These are phyloP conservation scores for Ilex aquifolium DNA, from an alignment of 257 asterid genomes.

Conservation along the genomic window DNA sequence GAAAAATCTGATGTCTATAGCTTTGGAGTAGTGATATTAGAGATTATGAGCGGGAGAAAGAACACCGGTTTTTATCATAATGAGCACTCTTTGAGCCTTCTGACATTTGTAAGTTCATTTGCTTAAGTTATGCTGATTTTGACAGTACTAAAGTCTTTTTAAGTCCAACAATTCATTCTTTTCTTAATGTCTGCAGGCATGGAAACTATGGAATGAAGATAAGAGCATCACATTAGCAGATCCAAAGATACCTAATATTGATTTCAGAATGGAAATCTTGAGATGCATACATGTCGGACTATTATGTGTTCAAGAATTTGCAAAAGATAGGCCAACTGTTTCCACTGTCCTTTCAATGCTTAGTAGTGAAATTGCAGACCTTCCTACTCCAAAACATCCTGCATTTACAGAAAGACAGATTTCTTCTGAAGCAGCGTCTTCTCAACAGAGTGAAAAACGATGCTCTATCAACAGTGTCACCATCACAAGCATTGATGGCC, in stretches of 20 bases:
- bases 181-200: slow-evolving; percentile 13
- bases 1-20: slow-evolving; percentile 49
- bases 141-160: background rate
- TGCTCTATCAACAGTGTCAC: slow-evolving; percentile 13
- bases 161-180: background rate
- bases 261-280: slow-evolving; percentile 8
- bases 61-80: slow-evolving; percentile 43
- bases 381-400: slow-evolving; percentile 21
- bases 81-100: slow-evolving; percentile 44
- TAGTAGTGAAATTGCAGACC: slow-evolving; percentile 29
- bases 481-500: slow-evolving; percentile 14
- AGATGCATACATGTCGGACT: slow-evolving; percentile 30
- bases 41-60: slow-evolving; percentile 51
- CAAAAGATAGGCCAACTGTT: slow-evolving; percentile 21
- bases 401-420: slow-evolving; percentile 11
- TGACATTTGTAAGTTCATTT: slow-evolving; percentile 43
- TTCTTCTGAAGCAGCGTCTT: background rate
- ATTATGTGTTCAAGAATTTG: slow-evolving; percentile 31
- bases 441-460: background rate
- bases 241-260: slow-evolving; percentile 9
- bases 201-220: slow-evolving; percentile 36
- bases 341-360: slow-evolving; percentile 25
- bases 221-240: slow-evolving; percentile 13
- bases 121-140: background rate
- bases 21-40: slow-evolving; percentile 48